Conservation (phyloP, 225 moss, liverwort and hornwort genomes). For the Climacium dendroides region DNA sequence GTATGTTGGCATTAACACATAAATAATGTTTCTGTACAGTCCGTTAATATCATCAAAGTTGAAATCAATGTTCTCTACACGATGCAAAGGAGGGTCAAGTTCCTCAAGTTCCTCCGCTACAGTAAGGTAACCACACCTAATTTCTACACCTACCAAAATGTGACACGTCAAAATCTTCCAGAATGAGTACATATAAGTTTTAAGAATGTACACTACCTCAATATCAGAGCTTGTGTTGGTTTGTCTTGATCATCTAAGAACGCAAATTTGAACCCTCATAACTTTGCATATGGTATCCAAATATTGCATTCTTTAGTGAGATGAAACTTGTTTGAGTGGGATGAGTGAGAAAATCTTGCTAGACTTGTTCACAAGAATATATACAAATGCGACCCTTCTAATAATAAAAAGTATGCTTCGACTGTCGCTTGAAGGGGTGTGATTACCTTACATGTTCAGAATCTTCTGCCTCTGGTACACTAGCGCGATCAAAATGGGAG, state of each 20-base stretch:
- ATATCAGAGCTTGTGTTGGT: background rate
- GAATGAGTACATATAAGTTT: background rate
- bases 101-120: too few species aligned
- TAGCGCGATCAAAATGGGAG: constrained; percentile 65
- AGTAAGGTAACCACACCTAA: background rate
- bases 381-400: background rate
- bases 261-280: background rate
- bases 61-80: background rate
- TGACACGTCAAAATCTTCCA: background rate
- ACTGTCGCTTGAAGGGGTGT: background rate
- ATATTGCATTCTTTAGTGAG: background rate
- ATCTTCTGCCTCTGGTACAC: constrained; percentile 8
- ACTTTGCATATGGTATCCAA: background rate
- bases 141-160: background rate
- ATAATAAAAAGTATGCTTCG: too few species aligned
- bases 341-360: background rate
- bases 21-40: background rate
- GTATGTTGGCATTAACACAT: background rate
- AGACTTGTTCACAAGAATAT: background rate
- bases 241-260: background rate
- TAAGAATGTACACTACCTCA: background rate
- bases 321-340: background rate
- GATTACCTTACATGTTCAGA: background rate
- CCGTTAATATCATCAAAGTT: background rate
- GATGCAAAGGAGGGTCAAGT: background rate